A percentile compares a stretch with the other conserved stretches of the same genome.
Evolutionary conservation across 2,329 filamentous ascomycete species (phyloP).

Genomic region (Aspergillus fijiensis): DNA sequence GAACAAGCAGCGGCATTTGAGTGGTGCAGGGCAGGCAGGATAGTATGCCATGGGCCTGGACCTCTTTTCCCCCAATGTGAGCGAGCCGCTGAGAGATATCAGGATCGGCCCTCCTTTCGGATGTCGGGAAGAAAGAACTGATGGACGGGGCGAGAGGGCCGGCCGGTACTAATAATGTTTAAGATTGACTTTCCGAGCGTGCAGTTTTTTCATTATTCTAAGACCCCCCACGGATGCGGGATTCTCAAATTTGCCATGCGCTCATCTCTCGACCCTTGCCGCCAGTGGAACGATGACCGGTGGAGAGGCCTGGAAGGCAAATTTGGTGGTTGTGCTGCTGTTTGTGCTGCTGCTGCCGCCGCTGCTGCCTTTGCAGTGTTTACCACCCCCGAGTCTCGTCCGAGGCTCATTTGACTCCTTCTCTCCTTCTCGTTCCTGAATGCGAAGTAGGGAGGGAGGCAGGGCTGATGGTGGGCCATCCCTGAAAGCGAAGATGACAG

Average conservation of each 20-base stretch:
- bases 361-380: too few species aligned
- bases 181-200: neutral
- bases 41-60: neutral
- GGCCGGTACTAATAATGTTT: too few species aligned
- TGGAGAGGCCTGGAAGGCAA: neutral
- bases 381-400: neutral
- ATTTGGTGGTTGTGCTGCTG: neutral
- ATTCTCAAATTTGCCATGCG: neutral
- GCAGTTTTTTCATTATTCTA: neutral
- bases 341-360: neutral
- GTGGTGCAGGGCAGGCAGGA: neutral
- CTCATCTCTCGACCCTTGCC: neutral
- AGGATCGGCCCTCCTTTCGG: neutral
- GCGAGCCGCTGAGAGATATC: neutral
- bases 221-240: neutral
- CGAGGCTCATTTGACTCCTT: neutral
- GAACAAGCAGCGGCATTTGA: neutral
- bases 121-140: neutral
- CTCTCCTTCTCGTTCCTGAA: neutral
- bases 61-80: neutral
- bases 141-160: neutral
- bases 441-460: neutral
- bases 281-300: neutral
- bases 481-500: neutral
- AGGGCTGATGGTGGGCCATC: neutral